Conservation (phyloP, 2,329 filamentous ascomycete genomes). For the Myriosclerotinia duriaeana region DNA sequence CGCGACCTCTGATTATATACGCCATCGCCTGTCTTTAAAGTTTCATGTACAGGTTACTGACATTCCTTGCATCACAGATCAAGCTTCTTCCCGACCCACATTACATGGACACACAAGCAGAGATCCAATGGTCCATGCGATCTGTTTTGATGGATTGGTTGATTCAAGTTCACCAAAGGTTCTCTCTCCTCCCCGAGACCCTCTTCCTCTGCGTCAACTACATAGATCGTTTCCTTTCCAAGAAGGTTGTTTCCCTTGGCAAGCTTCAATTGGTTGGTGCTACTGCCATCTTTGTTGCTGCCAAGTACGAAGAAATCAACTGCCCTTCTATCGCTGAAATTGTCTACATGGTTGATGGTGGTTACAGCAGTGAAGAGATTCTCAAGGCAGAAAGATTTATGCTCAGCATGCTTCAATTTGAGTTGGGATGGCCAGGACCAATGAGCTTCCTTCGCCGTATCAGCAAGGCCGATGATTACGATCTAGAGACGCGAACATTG, state of each 20-base stretch:
- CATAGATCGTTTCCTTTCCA: constrained; percentile 92
- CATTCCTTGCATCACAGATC: constrained; percentile 49
- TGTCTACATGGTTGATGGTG: constrained; percentile 95
- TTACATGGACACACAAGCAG: constrained; percentile 97
- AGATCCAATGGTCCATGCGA: constrained; percentile 99
- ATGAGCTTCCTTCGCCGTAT: constrained; percentile 97
- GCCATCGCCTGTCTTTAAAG: constrained; percentile 4
- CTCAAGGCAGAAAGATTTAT: constrained; percentile 98
- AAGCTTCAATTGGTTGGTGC: constrained; percentile 96
- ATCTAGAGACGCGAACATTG: constrained; percentile 89
- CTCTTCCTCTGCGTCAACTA: constrained; percentile 95
- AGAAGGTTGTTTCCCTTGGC: constrained; percentile 90
- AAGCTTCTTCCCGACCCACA: constrained; percentile 82
- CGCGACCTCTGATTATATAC: constrained; percentile 18
- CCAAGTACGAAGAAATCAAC: constrained; percentile 99
- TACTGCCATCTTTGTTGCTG: constrained; percentile 90
- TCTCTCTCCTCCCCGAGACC: constrained; percentile 88
- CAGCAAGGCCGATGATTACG: constrained; percentile 98
- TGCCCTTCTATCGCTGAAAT: constrained; percentile 94
- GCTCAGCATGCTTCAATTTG: constrained; percentile 93
- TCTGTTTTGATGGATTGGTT: constrained; percentile 97
- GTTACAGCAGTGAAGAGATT: constrained; percentile 87
- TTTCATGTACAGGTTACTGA: constrained; percentile 23
- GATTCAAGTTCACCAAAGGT: constrained; percentile 91
- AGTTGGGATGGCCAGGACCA: constrained; percentile 95